Base-by-base conservation (phyloP, 257 asterid species). In the Capsicum rhomboideum region DNA sequence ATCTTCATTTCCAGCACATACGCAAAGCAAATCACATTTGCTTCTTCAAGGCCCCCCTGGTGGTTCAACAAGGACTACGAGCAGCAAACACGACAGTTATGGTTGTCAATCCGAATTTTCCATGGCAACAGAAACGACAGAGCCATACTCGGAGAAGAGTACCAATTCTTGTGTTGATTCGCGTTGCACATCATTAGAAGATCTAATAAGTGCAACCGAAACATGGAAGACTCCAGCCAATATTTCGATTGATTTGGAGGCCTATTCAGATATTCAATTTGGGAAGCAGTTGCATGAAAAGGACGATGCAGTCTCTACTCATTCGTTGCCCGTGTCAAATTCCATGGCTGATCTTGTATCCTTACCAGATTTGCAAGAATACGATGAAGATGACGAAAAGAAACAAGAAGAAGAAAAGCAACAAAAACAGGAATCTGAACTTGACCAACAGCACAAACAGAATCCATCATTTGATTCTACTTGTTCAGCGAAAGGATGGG, bases 181-280 rank as follows among this genome's bases (percentile, higher is more conserved):
- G 3, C 82, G 82, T 83, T 31, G 79, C 90, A 86, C 97, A 5
- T 94, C 98, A 1, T 46, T 95, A 10, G 98, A 95, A 37, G 98
- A 95, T 8, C 85, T 95, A 0, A 92, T 95, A 78, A 91, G 92
- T 11, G 94, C 96, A 6, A 91, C 96, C 0, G 97, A 92, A 67
- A 82, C 82, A n/a, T 85, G 87, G 79, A 84, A 63, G 3, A 85
- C 85, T 40, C 96, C 95, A 0, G 89, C 98, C 1, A 77, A 77
- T 50, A 93, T 93, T 50, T 95, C 98, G 0, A 95, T 92, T 9
- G 98, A 91, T 79, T 89, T 93, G 42, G 98, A 95, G 88, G 89
- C 92, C 10, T 92, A 93, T 78, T 77, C 93, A 0, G 86, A 78
- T 81, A 84, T 77, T 50, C 82, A 77, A 50, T 77, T 50, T 16